Evolutionary conservation across 148 eudicot genomes (phyloP).

Genomic region (Spergularia bocconei): DNA sequence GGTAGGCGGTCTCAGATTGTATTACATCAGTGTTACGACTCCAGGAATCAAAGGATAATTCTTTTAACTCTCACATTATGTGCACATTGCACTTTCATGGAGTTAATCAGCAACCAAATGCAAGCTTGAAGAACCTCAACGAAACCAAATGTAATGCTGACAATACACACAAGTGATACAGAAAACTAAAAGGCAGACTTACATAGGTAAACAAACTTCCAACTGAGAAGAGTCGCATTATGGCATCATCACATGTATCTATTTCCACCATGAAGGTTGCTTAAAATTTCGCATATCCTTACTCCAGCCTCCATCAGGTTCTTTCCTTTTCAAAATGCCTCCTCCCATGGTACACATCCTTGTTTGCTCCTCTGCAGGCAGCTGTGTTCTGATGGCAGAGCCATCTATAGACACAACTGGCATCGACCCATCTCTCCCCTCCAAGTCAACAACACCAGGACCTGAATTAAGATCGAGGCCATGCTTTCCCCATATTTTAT

Average conservation of each 20-base stretch:
- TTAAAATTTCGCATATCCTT: slow-evolving; percentile 56
- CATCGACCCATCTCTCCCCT: slow-evolving; percentile 52
- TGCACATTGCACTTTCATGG: background rate
- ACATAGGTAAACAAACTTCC: slow-evolving; percentile 31
- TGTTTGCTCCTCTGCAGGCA: slow-evolving; percentile 54
- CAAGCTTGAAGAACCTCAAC: background rate
- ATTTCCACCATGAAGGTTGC: slow-evolving; percentile 61
- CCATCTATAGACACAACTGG: slow-evolving; percentile 44
- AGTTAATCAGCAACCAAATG: background rate
- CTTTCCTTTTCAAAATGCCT: slow-evolving; percentile 65
- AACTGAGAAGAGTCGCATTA: slow-evolving; percentile 31
- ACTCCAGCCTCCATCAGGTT: slow-evolving; percentile 79
- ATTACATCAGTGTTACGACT: background rate
- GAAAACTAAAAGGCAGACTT: slow-evolving; percentile 21
- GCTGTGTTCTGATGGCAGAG: slow-evolving; percentile 44
- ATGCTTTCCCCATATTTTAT: slow-evolving; percentile 54
- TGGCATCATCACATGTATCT: slow-evolving; percentile 20
- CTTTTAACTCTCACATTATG: background rate
- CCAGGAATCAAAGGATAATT: background rate
- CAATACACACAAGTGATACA: slow-evolving; percentile 16
- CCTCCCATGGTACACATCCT: slow-evolving; percentile 52
- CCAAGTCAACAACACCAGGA: slow-evolving; percentile 57
- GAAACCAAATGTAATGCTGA: background rate
- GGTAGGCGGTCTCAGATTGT: no score
- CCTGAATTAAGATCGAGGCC: slow-evolving; percentile 85